Conservation (phyloP, 2,329 filamentous ascomycete genomes). For the Ambrosiella xylebori region DNA sequence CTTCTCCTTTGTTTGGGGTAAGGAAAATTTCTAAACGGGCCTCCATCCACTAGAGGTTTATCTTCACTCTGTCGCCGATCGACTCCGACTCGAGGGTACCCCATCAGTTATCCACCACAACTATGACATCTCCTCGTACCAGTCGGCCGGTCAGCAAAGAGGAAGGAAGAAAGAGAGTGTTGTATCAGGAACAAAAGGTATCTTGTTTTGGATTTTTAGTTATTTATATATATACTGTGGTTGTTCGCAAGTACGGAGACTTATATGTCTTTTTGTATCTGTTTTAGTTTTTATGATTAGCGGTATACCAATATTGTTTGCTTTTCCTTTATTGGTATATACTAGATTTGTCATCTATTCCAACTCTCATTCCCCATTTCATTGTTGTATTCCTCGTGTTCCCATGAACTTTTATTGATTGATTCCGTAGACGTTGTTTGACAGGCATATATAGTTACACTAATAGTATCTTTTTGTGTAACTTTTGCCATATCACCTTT, state of each 20-base stretch:
- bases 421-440: too few relatives aligned
- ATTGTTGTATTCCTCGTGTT: too few relatives aligned
- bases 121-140: too few relatives aligned
- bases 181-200: not conserved
- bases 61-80: too few relatives aligned
- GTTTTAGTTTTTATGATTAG: not conserved
- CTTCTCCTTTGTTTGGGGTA: conserved; percentile 51
- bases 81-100: too few relatives aligned
- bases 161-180: not conserved
- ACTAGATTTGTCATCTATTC: not conserved
- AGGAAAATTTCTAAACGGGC: conserved; percentile 44
- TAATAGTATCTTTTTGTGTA: too few relatives aligned
- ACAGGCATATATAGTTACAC: too few relatives aligned
- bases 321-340: not conserved
- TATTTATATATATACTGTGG: not conserved
- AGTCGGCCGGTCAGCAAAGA: too few relatives aligned
- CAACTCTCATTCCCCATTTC: too few relatives aligned
- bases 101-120: too few relatives aligned
- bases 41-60: not conserved
- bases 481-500: too few relatives aligned
- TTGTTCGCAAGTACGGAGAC: not conserved
- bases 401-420: too few relatives aligned
- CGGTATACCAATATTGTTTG: not conserved
- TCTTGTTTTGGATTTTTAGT: conserved; percentile 1
- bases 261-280: not conserved